phyloP scores from a whole-genome alignment of 2,329 filamentous ascomycete genomes.

The Monilinia vaccinii-corymbosi region DNA sequence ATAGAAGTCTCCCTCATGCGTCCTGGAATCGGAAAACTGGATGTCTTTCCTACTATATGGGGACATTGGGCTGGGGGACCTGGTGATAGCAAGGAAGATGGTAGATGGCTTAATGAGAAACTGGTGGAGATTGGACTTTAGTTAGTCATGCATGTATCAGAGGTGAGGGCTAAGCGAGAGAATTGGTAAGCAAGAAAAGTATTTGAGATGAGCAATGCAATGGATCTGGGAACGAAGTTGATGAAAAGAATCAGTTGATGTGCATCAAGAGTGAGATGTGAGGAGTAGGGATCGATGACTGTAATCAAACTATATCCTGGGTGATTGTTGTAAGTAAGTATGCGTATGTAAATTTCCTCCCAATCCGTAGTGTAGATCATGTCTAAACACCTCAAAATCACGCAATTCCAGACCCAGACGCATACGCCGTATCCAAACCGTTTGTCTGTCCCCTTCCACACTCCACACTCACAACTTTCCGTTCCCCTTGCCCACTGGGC shows the following conservation, averaged over 20 bases:
- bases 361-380: neutral
- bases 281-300: neutral
- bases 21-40: constrained; percentile 45
- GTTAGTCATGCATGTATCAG: no score
- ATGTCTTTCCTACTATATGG: constrained; percentile 53
- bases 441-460: neutral
- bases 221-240: neutral
- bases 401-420: neutral
- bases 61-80: constrained; percentile 61
- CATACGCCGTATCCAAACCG: neutral
- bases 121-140: constrained; percentile 21
- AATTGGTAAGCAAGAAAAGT: neutral
- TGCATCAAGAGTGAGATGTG: neutral
- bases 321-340: neutral
- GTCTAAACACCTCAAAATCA: neutral
- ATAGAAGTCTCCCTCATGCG: constrained; percentile 60
- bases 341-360: neutral
- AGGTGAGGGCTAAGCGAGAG: neutral
- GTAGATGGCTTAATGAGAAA: constrained; percentile 58
- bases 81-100: constrained; percentile 60
- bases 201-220: neutral
- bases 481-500: neutral
- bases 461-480: neutral
- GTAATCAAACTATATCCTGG: neutral
- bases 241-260: neutral